Base-by-base conservation (phyloP, 2,329 filamentous ascomycete genomes). In the Penicillium sp. region DNA sequence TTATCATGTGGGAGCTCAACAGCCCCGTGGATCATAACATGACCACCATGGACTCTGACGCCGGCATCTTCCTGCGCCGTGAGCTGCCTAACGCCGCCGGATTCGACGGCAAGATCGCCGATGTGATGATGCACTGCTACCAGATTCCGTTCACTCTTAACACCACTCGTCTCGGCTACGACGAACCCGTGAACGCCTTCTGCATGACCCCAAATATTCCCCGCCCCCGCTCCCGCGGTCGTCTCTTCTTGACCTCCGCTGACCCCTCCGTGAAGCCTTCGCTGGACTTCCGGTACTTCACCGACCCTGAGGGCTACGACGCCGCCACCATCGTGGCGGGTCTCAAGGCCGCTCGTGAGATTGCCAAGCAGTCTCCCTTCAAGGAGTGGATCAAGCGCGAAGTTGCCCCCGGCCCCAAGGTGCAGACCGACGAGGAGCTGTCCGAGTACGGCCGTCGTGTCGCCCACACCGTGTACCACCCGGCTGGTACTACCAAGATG, bases 71-170 rank as follows among this genome's bases (percentile, higher is more conserved):
- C 82, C 80, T 96, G 55, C 89, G 91, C 59, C 88, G 90, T 57
- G 86, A 95, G 74, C 71, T 80, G 14, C 79, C 84, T 65, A 86
- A 92, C 68, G 88, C 90, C 2, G 83, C 81, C 4, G 83, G 83
- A 54, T 77, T 78, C 60, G 90, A 95, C 65, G 88, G 88, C 50
- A 83, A 88, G 59, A 87, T 89, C 53, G 89, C 88, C 61, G 91
- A 96, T 69, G 78, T 95, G 68, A 96, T 96, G 91, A 94, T 94
- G 88, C 91, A 96, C 79, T 96, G 91, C 83, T 96, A 96, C 80
- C 91, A 96, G 77, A 95, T 96, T 64, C 91, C 91, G 51, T 96
- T 96, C 77, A 89, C 87, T 60, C 84, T 91, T 64, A 96, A 96
- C 82, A 96, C 91, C 1, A 78, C 82, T 53, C 86, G 89, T 38